These are phyloP conservation scores for Starmerella geochares DNA, from an alignment of 805 yeast genomes.

Conservation along the genomic window DNA sequence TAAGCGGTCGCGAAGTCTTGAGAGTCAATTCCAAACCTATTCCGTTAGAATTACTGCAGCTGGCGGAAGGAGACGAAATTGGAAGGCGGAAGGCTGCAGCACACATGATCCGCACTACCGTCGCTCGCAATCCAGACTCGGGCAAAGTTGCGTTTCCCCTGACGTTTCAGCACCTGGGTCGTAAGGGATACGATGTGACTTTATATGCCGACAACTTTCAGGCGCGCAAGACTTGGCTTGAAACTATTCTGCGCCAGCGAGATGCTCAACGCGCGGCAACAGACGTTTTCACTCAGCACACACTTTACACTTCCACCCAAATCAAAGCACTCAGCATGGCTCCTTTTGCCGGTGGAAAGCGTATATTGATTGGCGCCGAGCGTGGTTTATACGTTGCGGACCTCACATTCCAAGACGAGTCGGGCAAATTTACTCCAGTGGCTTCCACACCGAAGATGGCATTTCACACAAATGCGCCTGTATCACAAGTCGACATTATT, in stretches of 20 bases:
- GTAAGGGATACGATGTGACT: constrained; percentile 39
- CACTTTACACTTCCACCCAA: constrained; percentile 34
- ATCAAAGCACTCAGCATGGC: constrained; percentile 45
- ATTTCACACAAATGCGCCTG: constrained; percentile 54
- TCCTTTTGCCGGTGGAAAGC: constrained; percentile 81
- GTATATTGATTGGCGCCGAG: constrained; percentile 82
- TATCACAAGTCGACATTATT: constrained; percentile 80
- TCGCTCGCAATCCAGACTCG: constrained; percentile 19
- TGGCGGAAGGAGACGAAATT: constrained; percentile 73
- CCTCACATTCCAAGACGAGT: constrained; percentile 44
- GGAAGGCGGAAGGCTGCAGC: constrained; percentile 31
- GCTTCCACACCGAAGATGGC: constrained; percentile 52
- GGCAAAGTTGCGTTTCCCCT: constrained; percentile 34
- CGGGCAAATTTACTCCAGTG: constrained; percentile 32
- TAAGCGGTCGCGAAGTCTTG: constrained; percentile 57
- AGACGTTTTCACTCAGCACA: constrained; percentile 69
- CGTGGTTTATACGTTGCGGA: constrained; percentile 80
- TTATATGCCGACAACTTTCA: constrained; percentile 35
- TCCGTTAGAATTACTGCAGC: constrained; percentile 64
- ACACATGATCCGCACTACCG: constrained; percentile 24
- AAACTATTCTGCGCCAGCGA: constrained; percentile 72
- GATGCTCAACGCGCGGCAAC: constrained; percentile 56
- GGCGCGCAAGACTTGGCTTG: constrained; percentile 70
- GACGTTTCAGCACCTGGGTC: constrained; percentile 42
- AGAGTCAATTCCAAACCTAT: constrained; percentile 85